These are phyloP conservation scores for Amanita molliuscula DNA, from an alignment of 768 basidiomycete species.

Conservation along the genomic window DNA sequence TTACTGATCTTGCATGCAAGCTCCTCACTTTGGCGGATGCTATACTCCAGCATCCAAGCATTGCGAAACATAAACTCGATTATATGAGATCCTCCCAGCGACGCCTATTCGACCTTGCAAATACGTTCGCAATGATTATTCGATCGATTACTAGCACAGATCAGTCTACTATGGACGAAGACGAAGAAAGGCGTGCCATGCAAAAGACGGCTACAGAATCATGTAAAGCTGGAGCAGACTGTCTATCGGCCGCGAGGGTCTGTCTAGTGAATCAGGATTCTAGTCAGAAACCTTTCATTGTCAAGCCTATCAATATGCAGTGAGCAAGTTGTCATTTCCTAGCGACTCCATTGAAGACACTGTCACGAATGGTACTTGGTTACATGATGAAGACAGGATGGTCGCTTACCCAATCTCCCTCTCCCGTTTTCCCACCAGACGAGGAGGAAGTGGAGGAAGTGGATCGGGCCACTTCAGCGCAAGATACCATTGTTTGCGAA, in stretches of 20 bases:
- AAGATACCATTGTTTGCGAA: neutral
- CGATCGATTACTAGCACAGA: constrained; percentile 55
- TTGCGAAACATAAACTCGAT: constrained; percentile 52
- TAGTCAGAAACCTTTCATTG: constrained; percentile 53
- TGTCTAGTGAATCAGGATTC: constrained; percentile 54
- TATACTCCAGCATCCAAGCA: constrained; percentile 66
- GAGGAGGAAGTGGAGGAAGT: constrained; percentile 29
- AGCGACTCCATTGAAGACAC: neutral
- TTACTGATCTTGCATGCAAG: constrained; percentile 89
- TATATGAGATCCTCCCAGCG: constrained; percentile 67
- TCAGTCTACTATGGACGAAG: constrained; percentile 49
- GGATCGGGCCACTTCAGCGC: neutral
- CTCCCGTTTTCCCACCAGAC: constrained; percentile 21
- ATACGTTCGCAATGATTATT: constrained; percentile 80
- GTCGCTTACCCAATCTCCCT: constrained; percentile 5
- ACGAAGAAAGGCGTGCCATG: constrained; percentile 69
- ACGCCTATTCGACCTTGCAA: constrained; percentile 75
- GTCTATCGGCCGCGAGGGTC: constrained; percentile 75
- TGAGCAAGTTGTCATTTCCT: neutral
- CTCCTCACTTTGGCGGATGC: constrained; percentile 87
- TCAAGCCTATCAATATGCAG: constrained; percentile 23
- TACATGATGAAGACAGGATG: neutral
- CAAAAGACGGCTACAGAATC: constrained; percentile 84
- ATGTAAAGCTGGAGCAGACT: constrained; percentile 81
- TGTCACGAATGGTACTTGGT: neutral